These are phyloP conservation scores for Epithele typhae DNA, from an alignment of 768 basidiomycete species.

Conservation along the genomic window DNA sequence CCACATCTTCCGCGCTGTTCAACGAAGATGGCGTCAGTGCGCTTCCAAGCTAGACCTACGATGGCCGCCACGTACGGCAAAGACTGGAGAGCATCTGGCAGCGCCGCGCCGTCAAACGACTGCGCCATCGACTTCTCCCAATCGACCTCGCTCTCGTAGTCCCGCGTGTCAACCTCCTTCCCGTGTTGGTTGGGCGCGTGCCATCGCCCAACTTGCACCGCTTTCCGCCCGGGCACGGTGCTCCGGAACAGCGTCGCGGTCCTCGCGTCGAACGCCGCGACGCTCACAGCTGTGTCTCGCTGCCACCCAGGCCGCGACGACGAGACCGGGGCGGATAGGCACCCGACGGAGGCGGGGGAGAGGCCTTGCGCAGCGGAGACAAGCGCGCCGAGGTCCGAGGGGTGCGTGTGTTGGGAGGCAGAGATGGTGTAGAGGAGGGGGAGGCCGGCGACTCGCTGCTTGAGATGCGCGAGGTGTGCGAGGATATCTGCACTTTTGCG, in stretches of 20 bases:
- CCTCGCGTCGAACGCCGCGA: conserved; percentile 47
- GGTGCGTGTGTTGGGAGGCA: conserved; percentile 46
- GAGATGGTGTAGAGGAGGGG: conserved; percentile 34
- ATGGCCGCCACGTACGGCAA: conserved; percentile 32
- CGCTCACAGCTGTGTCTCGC: conserved; percentile 46
- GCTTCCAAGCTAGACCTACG: not conserved
- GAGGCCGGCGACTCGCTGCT: not conserved
- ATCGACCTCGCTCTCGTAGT: conserved; percentile 25
- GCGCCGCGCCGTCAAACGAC: conserved; percentile 14
- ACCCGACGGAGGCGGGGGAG: conserved; percentile 46
- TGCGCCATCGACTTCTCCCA: conserved; percentile 54
- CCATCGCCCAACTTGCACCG: conserved; percentile 68
- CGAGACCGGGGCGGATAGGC: conserved; percentile 50
- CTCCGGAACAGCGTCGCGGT: conserved; percentile 54
- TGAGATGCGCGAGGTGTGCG: conserved; percentile 4
- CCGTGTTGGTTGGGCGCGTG: conserved; percentile 40
- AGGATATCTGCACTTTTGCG: conserved; percentile 13
- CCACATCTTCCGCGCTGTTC: conserved; percentile 24
- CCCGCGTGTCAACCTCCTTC: conserved; percentile 14
- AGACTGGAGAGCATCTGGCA: conserved; percentile 37
- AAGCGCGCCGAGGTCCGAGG: conserved; percentile 31
- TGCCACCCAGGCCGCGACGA: conserved; percentile 9
- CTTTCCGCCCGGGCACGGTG: conserved; percentile 51
- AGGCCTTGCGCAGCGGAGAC: conserved; percentile 21
- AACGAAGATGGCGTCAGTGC: not conserved